A percentile compares a stretch with the other conserved stretches of the same genome.
These are phyloP conservation scores for Alliaria petiolata DNA, from an alignment of 345 rosid genomes.

Conservation along the genomic window DNA sequence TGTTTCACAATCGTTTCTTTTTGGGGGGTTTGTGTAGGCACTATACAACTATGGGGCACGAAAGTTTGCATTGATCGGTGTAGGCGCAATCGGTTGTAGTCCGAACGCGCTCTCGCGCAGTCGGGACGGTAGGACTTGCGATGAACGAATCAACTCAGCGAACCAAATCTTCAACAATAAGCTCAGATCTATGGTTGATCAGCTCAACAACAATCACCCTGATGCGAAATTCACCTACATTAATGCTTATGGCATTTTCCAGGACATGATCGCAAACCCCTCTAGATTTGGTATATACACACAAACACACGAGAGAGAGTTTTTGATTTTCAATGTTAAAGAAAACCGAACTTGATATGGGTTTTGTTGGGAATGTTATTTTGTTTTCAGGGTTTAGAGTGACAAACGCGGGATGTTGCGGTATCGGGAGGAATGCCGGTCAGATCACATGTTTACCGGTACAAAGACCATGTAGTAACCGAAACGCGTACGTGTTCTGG, in stretches of 20 bases:
- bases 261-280: constrained; percentile 42
- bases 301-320: not conserved
- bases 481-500: constrained; percentile 61
- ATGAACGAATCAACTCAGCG: constrained; percentile 43
- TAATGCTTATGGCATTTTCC: constrained; percentile 66
- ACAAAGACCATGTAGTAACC: constrained; percentile 52
- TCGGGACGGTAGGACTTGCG: constrained; percentile 38
- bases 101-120: constrained; percentile 45
- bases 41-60: constrained; percentile 59
- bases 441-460: constrained; percentile 73
- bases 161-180: constrained; percentile 46
- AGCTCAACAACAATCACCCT: constrained; percentile 42
- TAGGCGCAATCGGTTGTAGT: constrained; percentile 77
- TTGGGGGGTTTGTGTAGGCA: constrained; percentile 31
- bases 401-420: constrained; percentile 65
- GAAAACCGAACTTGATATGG: not conserved
- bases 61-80: constrained; percentile 48
- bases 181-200: constrained; percentile 47
- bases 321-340: not conserved
- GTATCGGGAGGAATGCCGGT: constrained; percentile 74
- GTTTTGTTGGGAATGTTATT: not conserved
- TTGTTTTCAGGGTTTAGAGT: constrained; percentile 48
- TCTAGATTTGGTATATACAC: constrained; percentile 23
- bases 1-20: not conserved
- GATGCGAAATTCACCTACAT: constrained; percentile 47